phyloP scores from a whole-genome alignment of 345 rosid genomes.

The Noccaea bulbosa region DNA sequence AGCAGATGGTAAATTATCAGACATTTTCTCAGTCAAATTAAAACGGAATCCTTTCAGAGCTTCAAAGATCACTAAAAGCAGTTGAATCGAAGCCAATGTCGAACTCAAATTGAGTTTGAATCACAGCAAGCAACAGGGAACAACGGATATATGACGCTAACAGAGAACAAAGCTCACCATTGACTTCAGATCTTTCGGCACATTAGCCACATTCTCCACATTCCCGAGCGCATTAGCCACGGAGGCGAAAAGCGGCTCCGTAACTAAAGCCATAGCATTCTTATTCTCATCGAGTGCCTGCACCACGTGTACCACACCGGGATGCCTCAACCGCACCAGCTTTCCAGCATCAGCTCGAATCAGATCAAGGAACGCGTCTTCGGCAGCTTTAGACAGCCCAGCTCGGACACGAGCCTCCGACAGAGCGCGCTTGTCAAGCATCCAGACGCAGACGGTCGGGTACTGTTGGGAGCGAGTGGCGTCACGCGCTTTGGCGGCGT shows the following conservation, averaged over 20 bases:
- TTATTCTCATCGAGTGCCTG: conserved; percentile 95
- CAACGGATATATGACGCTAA: background rate
- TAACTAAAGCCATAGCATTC: conserved; percentile 95
- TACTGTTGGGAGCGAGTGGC: conserved; percentile 78
- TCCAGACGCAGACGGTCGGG: conserved; percentile 91
- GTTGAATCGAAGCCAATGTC: background rate
- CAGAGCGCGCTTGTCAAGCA: conserved; percentile 81
- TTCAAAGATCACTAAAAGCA: conserved; percentile 1
- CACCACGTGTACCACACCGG: conserved; percentile 95
- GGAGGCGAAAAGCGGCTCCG: conserved; percentile 92
- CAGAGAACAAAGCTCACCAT: conserved; percentile 52
- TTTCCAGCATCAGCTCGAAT: conserved; percentile 83
- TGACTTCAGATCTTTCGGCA: conserved; percentile 88
- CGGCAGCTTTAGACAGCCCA: conserved; percentile 82
- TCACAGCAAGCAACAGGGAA: conserved; percentile 13
- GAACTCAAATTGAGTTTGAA: conserved; percentile 19
- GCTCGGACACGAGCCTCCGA: conserved; percentile 80
- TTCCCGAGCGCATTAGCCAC: conserved; percentile 91
- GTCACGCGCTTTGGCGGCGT: conserved; percentile 79
- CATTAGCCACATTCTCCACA: conserved; percentile 73
- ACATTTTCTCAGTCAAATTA: background rate
- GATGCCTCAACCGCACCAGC: conserved; percentile 89
- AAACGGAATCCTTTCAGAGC: background rate
- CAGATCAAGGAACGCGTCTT: conserved; percentile 83
- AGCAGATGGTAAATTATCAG: conserved; percentile 3